Conservation (phyloP, 371 early-diverging fungal species). For the Gilbertella persicaria region DNA sequence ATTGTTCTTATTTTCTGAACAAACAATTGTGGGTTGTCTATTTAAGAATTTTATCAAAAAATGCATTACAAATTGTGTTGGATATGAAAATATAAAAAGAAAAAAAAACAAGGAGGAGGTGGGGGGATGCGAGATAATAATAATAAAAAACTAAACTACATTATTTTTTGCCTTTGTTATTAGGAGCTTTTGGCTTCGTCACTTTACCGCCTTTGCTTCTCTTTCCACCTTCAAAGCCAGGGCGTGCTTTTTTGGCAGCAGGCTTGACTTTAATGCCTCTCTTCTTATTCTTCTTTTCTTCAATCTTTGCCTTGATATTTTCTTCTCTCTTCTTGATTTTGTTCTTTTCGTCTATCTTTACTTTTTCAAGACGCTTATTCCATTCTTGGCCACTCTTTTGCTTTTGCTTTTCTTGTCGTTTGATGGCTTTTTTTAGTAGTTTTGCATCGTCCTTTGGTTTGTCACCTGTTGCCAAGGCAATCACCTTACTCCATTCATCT, state of each 20-base stretch:
- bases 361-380: conserved; percentile 74
- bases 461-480: conserved; percentile 82
- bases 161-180: conserved; percentile 28
- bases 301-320: conserved; percentile 70
- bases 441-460: conserved; percentile 90
- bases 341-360: conserved; percentile 65
- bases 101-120: neutral
- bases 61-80: conserved; percentile 3
- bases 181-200: conserved; percentile 24
- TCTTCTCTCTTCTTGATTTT: conserved; percentile 75
- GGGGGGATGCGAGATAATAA: conserved; percentile 5
- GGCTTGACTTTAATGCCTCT: conserved; percentile 56
- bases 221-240: conserved; percentile 47
- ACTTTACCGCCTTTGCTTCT: conserved; percentile 36
- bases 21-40: too few species aligned
- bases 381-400: conserved; percentile 81
- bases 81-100: conserved; percentile 1
- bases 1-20: too few species aligned
- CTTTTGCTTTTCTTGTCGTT: conserved; percentile 83
- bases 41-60: too few species aligned
- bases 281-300: conserved; percentile 73
- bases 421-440: conserved; percentile 89
- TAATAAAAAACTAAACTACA: conserved; percentile 7
- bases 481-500: conserved; percentile 79
- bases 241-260: conserved; percentile 45